A percentile compares a stretch with the other conserved stretches of the same genome.
phyloP scores from a whole-genome alignment of 805 yeast genomes.

The Saturnispora dispora region DNA sequence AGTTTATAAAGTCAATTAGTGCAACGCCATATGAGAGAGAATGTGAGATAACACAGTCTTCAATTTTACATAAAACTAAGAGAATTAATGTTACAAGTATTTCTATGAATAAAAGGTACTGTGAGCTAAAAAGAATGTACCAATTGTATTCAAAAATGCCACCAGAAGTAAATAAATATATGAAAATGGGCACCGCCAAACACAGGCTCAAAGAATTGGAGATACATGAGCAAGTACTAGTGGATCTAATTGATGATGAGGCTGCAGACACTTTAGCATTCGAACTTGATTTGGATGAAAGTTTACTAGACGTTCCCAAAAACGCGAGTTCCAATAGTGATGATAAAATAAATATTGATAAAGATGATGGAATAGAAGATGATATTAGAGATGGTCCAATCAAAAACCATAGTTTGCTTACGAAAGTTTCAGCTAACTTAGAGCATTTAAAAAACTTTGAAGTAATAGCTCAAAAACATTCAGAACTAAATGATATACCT shows the following conservation, averaged over 20 bases:
- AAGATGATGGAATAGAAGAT: neutral
- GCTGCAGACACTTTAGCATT: constrained; percentile 1
- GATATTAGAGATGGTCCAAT: neutral
- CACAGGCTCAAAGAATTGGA: constrained; percentile 41
- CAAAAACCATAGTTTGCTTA: neutral
- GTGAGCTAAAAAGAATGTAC: constrained; percentile 54
- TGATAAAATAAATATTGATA: neutral
- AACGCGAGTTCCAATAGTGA: too few relatives aligned
- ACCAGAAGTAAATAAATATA: constrained; percentile 29
- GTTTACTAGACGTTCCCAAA: neutral
- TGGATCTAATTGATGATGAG: neutral
- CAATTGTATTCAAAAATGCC: constrained; percentile 34
- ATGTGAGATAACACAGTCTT: neutral
- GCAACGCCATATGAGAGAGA: constrained; percentile 11
- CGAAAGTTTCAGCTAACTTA: neutral
- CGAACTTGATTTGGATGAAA: constrained; percentile 5
- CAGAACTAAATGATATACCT: neutral
- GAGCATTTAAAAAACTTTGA: neutral
- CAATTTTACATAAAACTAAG: neutral
- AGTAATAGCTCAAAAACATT: neutral
- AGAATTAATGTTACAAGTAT: constrained; percentile 54
- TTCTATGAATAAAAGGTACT: constrained; percentile 48
- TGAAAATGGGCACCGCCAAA: constrained; percentile 37
- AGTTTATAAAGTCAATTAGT: neutral
- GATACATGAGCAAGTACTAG: constrained; percentile 31